phyloP scores from a whole-genome alignment of 371 early-diverging fungal genomes.

The Blakeslea trispora region DNA sequence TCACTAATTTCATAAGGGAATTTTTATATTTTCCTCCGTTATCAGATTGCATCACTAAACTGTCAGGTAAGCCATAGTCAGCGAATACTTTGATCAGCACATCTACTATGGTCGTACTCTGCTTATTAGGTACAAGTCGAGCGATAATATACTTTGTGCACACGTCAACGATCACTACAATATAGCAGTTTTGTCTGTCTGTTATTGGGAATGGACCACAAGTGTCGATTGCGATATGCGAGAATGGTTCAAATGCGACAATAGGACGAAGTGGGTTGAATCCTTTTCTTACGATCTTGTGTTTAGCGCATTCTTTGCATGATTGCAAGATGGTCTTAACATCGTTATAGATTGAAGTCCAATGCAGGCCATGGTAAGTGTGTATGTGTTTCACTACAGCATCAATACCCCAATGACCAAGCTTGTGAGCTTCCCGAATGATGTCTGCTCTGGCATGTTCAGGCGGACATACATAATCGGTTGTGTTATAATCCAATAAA shows the following conservation, averaged over 20 bases:
- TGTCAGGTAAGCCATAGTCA: slow-evolving; percentile 23
- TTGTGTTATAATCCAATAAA: too few species aligned
- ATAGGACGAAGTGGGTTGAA: background rate
- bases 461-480: slow-evolving; percentile 10
- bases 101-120: slow-evolving; percentile 21
- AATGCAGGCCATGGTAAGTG: slow-evolving; percentile 3
- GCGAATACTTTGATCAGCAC: slow-evolving; percentile 20
- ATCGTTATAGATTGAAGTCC: slow-evolving; percentile 11
- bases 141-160: slow-evolving; percentile 11
- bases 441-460: background rate
- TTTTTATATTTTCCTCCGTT: slow-evolving; percentile 36
- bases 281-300: slow-evolving; percentile 7
- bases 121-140: slow-evolving; percentile 24
- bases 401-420: slow-evolving; percentile 10
- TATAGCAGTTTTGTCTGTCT: slow-evolving; percentile 2
- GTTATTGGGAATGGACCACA: slow-evolving; percentile 7
- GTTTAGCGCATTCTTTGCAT: slow-evolving; percentile 5
- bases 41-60: slow-evolving; percentile 19
- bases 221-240: background rate
- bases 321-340: background rate
- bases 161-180: slow-evolving; percentile 3
- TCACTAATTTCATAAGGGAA: background rate
- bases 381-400: slow-evolving; percentile 3
- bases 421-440: slow-evolving; percentile 2
- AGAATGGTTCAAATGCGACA: slow-evolving; percentile 1